Base-by-base conservation (phyloP, 2,329 filamentous ascomycete genomes). In the Scleromitrula shiraiana region DNA sequence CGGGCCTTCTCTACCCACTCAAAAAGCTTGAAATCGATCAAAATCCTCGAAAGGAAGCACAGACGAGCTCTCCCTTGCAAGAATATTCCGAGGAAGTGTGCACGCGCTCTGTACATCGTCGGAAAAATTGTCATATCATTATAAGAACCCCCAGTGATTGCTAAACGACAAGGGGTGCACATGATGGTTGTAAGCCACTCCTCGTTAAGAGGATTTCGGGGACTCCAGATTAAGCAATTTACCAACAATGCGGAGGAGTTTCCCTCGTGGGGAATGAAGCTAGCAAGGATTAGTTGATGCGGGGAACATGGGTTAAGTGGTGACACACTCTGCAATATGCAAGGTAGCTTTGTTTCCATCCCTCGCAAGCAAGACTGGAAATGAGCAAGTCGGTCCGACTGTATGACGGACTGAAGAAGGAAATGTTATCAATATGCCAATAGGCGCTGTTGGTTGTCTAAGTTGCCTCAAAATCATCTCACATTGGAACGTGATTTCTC, bases 301-400 rank as follows among this genome's bases (percentile, higher is more conserved):
- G 45, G 45, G 45, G 37, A 23, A 47, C 37, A 42, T 29, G 37
- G 26, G 38, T 27, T 7, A 42, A 46, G 36, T 46, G 36, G 29
- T 33, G 26, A 24, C 38, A 47, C 12, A 22, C 22, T 22, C 41
- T 42, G 19, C 37, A 36, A 17, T 33, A 35, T 27, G 20, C 29
- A 47, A 37, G 45, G 29, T 27, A 41, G 37, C 9, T 41, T 27
- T 41, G 12, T 26, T 41, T 7, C n/a, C 10, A 42, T 20, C 17
- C 37, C 45, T 41, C 35, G 45, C 15, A 27, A 2, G 12, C 33
- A 36, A 10, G 19, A 36, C 10, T 36, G 33, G 33, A 47, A 47
- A 29, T 9, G 29, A 47, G 39, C 17, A 36, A 41, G 45, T 47
- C 45, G 45, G 45, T 33, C 45, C 45, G 45, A 47, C 41, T 41